These are phyloP conservation scores for Pilobolus umbonatus DNA, from an alignment of 192 early-diverging fungal genomes.

Conservation along the genomic window DNA sequence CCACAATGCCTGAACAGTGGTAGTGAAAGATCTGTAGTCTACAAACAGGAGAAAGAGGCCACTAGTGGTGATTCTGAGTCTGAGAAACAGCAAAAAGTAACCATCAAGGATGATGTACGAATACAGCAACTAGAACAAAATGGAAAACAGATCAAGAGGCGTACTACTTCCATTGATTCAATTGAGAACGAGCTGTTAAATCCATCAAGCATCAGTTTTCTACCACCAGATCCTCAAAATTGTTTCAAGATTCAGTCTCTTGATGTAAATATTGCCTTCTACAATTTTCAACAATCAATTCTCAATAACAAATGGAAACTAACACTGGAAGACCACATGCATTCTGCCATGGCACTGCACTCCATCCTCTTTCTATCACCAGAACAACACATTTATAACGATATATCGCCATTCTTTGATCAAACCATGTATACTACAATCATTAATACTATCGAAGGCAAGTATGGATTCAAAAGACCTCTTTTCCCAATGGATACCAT, in stretches of 20 bases:
- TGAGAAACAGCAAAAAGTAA: not conserved
- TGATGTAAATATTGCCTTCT: slow-evolving; percentile 5
- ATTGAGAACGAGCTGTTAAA: slow-evolving; percentile 1
- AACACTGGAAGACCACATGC: slow-evolving; percentile 16
- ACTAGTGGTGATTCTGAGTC: not conserved
- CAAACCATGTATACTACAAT: slow-evolving; percentile 1
- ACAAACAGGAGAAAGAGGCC: not conserved
- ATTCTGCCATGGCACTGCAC: not conserved
- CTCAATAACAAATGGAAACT: slow-evolving; percentile 14
- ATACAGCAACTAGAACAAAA: not conserved
- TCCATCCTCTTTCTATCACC: slow-evolving; percentile 10
- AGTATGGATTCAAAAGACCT: slow-evolving; percentile 19
- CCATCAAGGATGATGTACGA: not conserved
- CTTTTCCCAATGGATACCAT: slow-evolving; percentile 5
- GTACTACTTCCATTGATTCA: too few relatives aligned
- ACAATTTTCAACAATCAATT: slow-evolving; percentile 12
- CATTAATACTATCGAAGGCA: slow-evolving; percentile 5
- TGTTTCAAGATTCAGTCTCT: not conserved
- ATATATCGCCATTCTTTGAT: slow-evolving; percentile 6
- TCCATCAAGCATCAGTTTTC: slow-evolving; percentile 5
- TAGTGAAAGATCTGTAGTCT: not conserved
- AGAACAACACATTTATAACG: slow-evolving; percentile 5
- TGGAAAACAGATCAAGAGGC: not conserved
- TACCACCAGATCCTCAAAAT: slow-evolving; percentile 1
- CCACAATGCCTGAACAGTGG: not conserved